Evolutionary conservation across 2,329 filamentous ascomycete genomes (phyloP).

Genomic region (Diaporthe sp.): DNA sequence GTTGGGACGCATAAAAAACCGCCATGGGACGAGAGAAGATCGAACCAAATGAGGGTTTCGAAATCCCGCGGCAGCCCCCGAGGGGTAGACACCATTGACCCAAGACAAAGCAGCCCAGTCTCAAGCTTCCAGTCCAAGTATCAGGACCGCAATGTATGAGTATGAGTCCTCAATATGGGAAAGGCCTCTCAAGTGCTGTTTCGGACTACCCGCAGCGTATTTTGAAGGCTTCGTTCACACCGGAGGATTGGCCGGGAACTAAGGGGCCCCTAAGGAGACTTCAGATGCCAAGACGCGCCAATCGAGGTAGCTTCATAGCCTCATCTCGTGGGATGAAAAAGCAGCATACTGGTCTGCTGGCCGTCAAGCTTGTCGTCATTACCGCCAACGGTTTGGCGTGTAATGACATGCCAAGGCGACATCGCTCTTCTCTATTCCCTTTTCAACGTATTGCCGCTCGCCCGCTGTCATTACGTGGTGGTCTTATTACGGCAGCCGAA

Average conservation of each 20-base stretch:
- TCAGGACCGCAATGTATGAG: background rate
- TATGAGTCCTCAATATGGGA: background rate
- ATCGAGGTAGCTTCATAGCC: background rate
- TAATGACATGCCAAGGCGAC: background rate
- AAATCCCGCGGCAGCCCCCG: background rate
- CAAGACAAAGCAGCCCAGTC: background rate
- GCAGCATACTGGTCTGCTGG: background rate
- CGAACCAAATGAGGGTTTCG: constrained; percentile 5
- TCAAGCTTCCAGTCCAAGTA: background rate
- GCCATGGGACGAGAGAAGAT: constrained; percentile 25
- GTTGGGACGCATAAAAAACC: constrained; percentile 6
- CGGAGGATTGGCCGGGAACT: background rate
- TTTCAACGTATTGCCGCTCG: background rate
- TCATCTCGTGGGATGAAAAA: constrained; percentile 16
- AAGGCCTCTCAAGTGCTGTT: background rate
- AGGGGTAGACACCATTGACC: background rate
- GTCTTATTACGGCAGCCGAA: background rate
- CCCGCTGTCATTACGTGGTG: constrained; percentile 11
- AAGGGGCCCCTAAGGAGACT: background rate
- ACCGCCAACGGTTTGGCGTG: background rate
- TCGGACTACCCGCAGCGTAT: background rate
- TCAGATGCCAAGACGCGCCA: constrained; percentile 27
- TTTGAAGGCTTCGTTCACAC: background rate
- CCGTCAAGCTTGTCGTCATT: background rate
- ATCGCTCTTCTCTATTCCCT: background rate